phyloP scores from a whole-genome alignment of 768 basidiomycete genomes.

The Dioszegia aurantiaca region DNA sequence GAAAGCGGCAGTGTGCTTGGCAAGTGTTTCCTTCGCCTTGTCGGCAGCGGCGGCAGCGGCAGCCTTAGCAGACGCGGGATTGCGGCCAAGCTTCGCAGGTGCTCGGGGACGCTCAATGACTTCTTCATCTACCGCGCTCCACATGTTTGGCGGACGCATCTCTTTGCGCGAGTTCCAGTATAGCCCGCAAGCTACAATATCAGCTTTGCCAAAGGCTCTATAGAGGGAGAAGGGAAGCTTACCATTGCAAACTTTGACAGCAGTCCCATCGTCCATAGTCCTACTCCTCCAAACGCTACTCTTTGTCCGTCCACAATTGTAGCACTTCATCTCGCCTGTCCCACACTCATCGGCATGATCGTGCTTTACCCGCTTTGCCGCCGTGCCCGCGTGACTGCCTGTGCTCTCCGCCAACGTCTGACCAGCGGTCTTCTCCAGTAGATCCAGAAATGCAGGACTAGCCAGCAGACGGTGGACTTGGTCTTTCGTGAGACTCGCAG shows the following conservation, averaged over 20 bases:
- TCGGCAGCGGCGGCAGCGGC: not conserved
- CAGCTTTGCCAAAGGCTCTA: not conserved
- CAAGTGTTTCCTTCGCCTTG: slow-evolving; percentile 5
- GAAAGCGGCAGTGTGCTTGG: slow-evolving; percentile 25
- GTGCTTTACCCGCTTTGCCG: slow-evolving; percentile 13
- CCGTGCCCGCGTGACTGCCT: not conserved
- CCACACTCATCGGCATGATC: slow-evolving; percentile 10
- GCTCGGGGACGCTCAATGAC: slow-evolving; percentile 12
- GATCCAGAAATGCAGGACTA: slow-evolving; percentile 36
- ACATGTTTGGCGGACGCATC: slow-evolving; percentile 47
- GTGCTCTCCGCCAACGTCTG: slow-evolving; percentile 12
- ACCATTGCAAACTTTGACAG: slow-evolving; percentile 50
- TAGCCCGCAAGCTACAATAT: slow-evolving; percentile 44
- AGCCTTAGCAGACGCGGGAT: not conserved
- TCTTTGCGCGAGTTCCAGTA: slow-evolving; percentile 47
- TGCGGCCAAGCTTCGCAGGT: too few relatives aligned
- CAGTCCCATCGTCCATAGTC: slow-evolving; percentile 39
- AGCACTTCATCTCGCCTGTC: slow-evolving; percentile 33
- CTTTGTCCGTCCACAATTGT: slow-evolving; percentile 48
- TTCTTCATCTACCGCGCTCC: slow-evolving; percentile 45
- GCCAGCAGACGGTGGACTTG: slow-evolving; percentile 40
- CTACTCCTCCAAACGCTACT: slow-evolving; percentile 46
- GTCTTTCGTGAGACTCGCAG: slow-evolving; percentile 37
- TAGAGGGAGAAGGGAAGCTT: slow-evolving; percentile 18
- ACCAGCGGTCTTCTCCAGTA: slow-evolving; percentile 37